Base-by-base conservation (phyloP, 352 stramenopile genomes). In the Phytophthora chlamydospora region DNA sequence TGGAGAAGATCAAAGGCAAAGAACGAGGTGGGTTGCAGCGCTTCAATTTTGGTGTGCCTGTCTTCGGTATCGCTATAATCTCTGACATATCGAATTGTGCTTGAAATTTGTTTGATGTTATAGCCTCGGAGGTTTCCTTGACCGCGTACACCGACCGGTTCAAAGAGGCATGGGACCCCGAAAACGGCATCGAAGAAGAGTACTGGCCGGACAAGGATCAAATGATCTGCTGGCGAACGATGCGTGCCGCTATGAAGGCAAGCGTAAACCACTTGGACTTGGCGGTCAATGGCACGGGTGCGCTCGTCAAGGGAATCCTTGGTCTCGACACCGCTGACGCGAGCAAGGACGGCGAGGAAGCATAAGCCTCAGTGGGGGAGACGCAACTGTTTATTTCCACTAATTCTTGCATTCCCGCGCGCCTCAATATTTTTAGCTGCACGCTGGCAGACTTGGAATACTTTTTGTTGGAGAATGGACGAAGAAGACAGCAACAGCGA, bases 141-240 rank as follows among this genome's bases (percentile, higher is more conserved):
- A 57, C 74, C 24, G 73, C 75, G 34, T 98, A 97, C 56, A 83
- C 97, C 14, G 78, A 97, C 39, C 73, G 80, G 0, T 98, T 98
- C 49, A 88, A 91, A 16, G 93, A 98, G 52, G 96, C 96, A 17
- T 93, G 96, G 66, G 90, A 99, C 64, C 96, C 96, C 4, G 96
- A 98, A 46, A 97, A 96, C 59, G 93, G 94, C 4, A 98, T 99
- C 36, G 96, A 99, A 75, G 89, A 96, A 32, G 93, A 95, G 31
- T 99, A 98, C 66, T 97, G 97, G 82, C 96, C 96, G 1, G 92
- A 97, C 61, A 97, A 97, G 65, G 88, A 98, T 72, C 83, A 89
- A 21, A 91, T 94, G 82, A 74, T 88, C 21, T 96, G 87, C 60
- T 96, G 87, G 87, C 65, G 83, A 56, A 96, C 87, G 19, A 85